These are phyloP conservation scores for Magnolia sinica DNA, from an alignment of 164 flowering plant genomes.

Conservation along the genomic window DNA sequence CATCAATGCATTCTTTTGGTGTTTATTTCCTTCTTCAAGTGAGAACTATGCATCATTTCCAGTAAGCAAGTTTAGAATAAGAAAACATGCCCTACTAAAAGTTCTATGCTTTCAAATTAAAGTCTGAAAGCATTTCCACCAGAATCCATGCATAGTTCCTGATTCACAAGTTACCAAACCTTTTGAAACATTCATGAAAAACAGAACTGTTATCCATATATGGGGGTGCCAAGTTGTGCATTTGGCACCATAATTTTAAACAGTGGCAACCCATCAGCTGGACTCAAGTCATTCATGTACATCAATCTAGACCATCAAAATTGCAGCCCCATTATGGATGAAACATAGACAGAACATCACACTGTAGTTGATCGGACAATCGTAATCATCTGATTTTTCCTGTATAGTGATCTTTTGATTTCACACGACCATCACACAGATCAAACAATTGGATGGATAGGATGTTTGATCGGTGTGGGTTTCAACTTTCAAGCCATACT, in stretches of 20 bases:
- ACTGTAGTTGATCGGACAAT: not conserved
- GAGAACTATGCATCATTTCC: not conserved
- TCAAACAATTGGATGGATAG: too few species aligned
- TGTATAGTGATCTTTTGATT: not conserved
- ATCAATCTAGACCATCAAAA: not conserved
- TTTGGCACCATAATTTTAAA: not conserved
- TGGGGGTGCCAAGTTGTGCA: not conserved
- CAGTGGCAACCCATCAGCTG: too few species aligned
- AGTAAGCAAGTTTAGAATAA: not conserved
- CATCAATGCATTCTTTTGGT: not conserved
- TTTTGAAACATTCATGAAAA: too few species aligned
- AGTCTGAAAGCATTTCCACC: not conserved
- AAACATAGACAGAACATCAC: not conserved
- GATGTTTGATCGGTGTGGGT: not conserved
- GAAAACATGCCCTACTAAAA: not conserved
- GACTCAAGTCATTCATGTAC: not conserved
- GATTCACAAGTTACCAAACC: not conserved
- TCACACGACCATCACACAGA: not conserved
- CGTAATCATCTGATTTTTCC: not conserved
- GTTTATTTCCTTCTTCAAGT: not conserved
- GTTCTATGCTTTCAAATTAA: not conserved
- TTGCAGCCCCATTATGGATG: not conserved
- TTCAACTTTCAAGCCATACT: not conserved
- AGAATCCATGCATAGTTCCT: not conserved
- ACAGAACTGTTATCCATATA: too few species aligned